Percentiles rank a stretch among this genome's conserved stretches.
These are phyloP conservation scores for Gossypium thurberi DNA, from an alignment of 345 rosid genomes.

Conservation along the genomic window DNA sequence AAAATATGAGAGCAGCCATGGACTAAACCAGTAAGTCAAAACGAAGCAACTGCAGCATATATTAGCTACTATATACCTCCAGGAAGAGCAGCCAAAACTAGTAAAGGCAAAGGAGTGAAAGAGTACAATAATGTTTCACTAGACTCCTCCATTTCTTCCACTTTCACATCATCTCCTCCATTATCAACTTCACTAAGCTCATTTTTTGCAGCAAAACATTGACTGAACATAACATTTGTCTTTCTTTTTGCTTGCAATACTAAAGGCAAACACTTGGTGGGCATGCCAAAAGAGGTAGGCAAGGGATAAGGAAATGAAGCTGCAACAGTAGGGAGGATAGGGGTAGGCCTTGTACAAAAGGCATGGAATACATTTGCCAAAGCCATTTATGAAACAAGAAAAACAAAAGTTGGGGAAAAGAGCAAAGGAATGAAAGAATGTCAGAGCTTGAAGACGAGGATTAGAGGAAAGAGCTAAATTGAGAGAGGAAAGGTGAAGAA, in stretches of 20 bases:
- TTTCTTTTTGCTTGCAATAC: constrained; percentile 16
- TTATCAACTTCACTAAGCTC: constrained; percentile 3
- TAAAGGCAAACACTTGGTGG: constrained; percentile 13
- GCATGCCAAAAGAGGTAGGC: constrained; percentile 17
- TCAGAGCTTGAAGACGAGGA: neutral
- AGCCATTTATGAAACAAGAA: constrained; percentile 34
- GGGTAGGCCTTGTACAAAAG: constrained; percentile 14
- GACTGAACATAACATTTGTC: constrained; percentile 6
- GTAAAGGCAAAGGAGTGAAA: constrained; percentile 59
- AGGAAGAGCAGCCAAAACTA: constrained; percentile 68
- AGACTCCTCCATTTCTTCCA: constrained; percentile 19
- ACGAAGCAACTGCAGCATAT: neutral
- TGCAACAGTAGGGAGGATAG: constrained; percentile 16
- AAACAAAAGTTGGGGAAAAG: neutral
- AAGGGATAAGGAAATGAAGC: constrained; percentile 16
- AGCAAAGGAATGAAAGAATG: neutral
- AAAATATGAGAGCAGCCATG: no score
- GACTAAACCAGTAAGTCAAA: no score
- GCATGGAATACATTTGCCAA: constrained; percentile 23
- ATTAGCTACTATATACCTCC: constrained; percentile 46
- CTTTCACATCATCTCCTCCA: constrained; percentile 10
- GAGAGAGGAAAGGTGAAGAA: constrained; percentile 42
- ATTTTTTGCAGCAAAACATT: constrained; percentile 23
- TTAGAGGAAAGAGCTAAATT: neutral
- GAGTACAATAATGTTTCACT: constrained; percentile 57